phyloP scores from a whole-genome alignment of 2,329 filamentous ascomycete genomes.

The Colletotrichum euphorbiae region DNA sequence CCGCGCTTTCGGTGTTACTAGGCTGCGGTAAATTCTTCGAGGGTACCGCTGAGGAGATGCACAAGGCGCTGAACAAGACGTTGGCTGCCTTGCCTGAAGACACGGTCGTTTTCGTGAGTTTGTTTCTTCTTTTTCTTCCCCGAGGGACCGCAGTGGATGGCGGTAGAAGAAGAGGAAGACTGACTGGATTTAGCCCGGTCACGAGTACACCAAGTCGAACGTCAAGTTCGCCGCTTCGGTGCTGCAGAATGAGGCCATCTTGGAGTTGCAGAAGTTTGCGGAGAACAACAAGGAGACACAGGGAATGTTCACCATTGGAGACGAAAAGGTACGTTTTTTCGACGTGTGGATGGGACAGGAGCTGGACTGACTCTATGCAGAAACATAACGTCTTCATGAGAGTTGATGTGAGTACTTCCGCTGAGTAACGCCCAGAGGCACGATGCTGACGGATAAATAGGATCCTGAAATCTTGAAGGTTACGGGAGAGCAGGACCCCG shows the following conservation, averaged over 20 bases:
- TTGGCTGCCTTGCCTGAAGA: conserved; percentile 86
- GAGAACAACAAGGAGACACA: conserved; percentile 88
- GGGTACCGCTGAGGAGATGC: conserved; percentile 89
- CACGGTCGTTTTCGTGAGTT: conserved; percentile 86
- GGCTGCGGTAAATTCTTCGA: conserved; percentile 98
- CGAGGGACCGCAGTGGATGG: not conserved
- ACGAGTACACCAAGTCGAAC: conserved; percentile 98
- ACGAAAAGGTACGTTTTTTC: conserved; percentile 80
- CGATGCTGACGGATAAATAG: conserved; percentile 52
- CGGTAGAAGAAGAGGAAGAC: not conserved
- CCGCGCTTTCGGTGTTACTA: conserved; percentile 46
- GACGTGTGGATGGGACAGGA: no score
- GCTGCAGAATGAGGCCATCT: conserved; percentile 78
- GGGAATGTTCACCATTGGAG: conserved; percentile 94
- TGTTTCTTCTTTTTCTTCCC: not conserved
- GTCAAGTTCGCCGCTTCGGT: conserved; percentile 88
- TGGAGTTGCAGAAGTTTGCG: conserved; percentile 81
- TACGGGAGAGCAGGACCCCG: conserved; percentile 82
- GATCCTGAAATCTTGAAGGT: conserved; percentile 87
- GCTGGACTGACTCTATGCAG: conserved; percentile 55
- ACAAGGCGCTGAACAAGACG: conserved; percentile 89
- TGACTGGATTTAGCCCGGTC: conserved; percentile 76
- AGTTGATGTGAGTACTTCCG: conserved; percentile 69
- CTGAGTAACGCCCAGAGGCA: no score
- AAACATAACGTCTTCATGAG: conserved; percentile 98